Conservation (phyloP, 2,329 filamentous ascomycete species). For the Nannizzia gypsea region DNA sequence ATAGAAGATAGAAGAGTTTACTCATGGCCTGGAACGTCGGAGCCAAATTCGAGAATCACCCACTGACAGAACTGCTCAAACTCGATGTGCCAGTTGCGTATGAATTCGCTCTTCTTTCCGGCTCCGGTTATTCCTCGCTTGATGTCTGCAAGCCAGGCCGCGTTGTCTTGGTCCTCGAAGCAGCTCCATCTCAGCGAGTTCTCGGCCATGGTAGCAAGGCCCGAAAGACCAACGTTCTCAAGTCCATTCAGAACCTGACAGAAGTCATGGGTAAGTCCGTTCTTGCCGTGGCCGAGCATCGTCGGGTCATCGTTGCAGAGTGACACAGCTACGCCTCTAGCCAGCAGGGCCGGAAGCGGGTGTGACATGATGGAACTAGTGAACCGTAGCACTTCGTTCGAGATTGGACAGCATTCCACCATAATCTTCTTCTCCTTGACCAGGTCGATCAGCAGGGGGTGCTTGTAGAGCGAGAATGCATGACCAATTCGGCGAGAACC, state of each 20-base stretch:
- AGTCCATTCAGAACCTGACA: conserved; percentile 91
- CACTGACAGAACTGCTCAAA: conserved; percentile 89
- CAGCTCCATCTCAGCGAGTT: conserved; percentile 86
- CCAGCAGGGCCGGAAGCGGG: conserved; percentile 48
- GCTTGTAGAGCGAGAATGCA: conserved; percentile 78
- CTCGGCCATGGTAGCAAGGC: conserved; percentile 75
- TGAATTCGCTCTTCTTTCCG: conserved; percentile 56
- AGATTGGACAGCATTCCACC: conserved; percentile 81
- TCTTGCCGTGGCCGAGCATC: conserved; percentile 69
- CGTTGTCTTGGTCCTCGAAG: conserved; percentile 63
- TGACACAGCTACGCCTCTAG: conserved; percentile 41
- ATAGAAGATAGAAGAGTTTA: not conserved
- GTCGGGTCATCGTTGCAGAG: conserved; percentile 86
- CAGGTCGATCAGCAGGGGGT: conserved; percentile 78
- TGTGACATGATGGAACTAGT: conserved; percentile 66
- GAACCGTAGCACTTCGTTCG: conserved; percentile 74
- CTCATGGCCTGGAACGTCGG: conserved; percentile 7
- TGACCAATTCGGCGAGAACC: conserved; percentile 84
- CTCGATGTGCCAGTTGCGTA: conserved; percentile 67
- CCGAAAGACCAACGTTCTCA: conserved; percentile 79
- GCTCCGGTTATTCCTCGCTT: conserved; percentile 61
- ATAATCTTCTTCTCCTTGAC: conserved; percentile 81
- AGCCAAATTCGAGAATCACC: conserved; percentile 65
- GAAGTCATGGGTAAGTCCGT: conserved; percentile 82
- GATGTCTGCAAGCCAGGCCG: conserved; percentile 61